Evolutionary conservation across 805 yeast genomes (phyloP).

Genomic region (Teunomyces kruisii): DNA sequence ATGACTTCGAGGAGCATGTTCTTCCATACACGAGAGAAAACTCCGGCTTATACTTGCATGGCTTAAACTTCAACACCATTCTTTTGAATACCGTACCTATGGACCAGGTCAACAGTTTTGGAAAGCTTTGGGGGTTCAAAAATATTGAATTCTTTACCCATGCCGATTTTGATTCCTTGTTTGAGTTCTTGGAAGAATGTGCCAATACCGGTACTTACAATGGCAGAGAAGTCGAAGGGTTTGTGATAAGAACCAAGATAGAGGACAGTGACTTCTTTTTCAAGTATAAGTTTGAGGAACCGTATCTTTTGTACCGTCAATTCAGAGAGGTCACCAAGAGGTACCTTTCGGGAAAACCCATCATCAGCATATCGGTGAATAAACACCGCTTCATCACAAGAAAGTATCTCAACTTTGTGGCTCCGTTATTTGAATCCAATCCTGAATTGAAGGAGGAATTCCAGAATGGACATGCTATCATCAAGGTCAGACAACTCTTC

Average conservation of each 20-base stretch:
- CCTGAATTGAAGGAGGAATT: constrained; percentile 48
- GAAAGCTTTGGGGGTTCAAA: constrained; percentile 67
- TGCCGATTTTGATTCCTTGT: constrained; percentile 40
- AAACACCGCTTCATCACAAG: constrained; percentile 60
- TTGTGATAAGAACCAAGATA: constrained; percentile 72
- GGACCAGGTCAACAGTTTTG: constrained; percentile 59
- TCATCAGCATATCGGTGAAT: constrained; percentile 8
- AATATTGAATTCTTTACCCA: constrained; percentile 48
- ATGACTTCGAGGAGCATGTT: constrained; percentile 89
- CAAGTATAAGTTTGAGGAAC: constrained; percentile 94
- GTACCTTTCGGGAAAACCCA: constrained; percentile 34
- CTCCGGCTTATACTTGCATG: constrained; percentile 89
- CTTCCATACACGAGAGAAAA: constrained; percentile 62
- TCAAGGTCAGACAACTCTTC: constrained; percentile 67
- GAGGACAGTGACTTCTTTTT: constrained; percentile 61
- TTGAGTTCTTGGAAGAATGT: constrained; percentile 53
- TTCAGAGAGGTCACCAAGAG: constrained; percentile 83
- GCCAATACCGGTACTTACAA: constrained; percentile 69
- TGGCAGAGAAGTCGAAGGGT: constrained; percentile 83
- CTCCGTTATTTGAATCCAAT: constrained; percentile 51
- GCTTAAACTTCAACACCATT: constrained; percentile 69
- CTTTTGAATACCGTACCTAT: constrained; percentile 66
- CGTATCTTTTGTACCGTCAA: constrained; percentile 85
- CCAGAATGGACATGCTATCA: constrained; percentile 64
- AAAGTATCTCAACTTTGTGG: constrained; percentile 68